Base-by-base conservation (phyloP, 1,284 basidiomycete species). In the Melampsora larici-populina region DNA sequence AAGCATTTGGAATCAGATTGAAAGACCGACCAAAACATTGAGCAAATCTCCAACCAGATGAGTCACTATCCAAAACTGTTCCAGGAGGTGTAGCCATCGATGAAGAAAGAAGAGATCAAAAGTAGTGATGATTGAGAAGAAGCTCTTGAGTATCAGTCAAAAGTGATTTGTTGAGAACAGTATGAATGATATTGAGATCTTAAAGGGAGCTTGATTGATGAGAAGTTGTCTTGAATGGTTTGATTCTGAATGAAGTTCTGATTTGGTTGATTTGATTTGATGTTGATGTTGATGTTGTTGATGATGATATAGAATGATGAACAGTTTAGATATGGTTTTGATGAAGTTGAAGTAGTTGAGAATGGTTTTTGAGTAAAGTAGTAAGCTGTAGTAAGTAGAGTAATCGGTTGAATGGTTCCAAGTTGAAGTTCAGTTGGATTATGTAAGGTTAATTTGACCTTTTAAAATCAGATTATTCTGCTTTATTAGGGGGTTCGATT, bases 21-120 rank as follows among this genome's bases (percentile, higher is more conserved):
- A 58, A 31, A 40, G 17, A 94, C 88, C 97, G 96, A 82, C 97
- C 97, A 85, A 99, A 99, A 87, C 97, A 99, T 85, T 99, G 97
- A 74, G 97, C 97, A 85, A 99, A 99, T 82, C 95, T 91, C 97
- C 97, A 99, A 83, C 82, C 82, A 11, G 82, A 83, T 18, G 83
- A 80, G 71, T 81, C 81, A 31, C 83, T 83, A 69, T 76, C 74
- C 15, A 76, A 58, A 26, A 76, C 58, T 33, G 66, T 48, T 62
- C 58, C 64, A 60, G 60, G 78, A 67, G 24, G 26, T 55, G 70
- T 26, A 55, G 62, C 46, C 69, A 78, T 63, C 55, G 55, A 58
- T 58, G 21, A 24, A 11, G 4, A 46, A 29, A 43, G 31, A 36
- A 8, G 4, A 29, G 31, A 21, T 26, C 24, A 49, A 29, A 67